phyloP scores from a whole-genome alignment of 176 grass and related monocot species.

The Zoysia pacifica region DNA sequence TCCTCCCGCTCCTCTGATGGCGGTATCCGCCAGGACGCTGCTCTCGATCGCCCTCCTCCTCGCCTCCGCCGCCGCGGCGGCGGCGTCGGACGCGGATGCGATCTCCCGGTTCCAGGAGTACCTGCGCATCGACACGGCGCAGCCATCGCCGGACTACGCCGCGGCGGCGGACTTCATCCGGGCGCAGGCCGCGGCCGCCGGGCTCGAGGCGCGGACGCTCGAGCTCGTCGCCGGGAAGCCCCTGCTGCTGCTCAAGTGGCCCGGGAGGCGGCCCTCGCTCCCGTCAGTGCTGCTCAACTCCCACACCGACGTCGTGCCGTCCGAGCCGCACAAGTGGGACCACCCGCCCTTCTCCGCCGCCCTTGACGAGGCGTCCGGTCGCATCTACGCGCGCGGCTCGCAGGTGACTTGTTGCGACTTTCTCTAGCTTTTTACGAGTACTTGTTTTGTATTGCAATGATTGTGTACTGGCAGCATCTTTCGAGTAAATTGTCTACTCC shows the following conservation, averaged over 20 bases:
- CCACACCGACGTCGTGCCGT: conserved; percentile 94
- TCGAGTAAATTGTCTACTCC: background rate
- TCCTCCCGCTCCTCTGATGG: conserved; percentile 21
- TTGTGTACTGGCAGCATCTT: background rate
- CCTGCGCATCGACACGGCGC: conserved; percentile 93
- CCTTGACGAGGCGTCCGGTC: conserved; percentile 55
- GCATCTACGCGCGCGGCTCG: conserved; percentile 85
- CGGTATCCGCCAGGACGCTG: conserved; percentile 14
- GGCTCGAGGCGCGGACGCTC: conserved; percentile 69
- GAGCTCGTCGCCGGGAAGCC: conserved; percentile 75
- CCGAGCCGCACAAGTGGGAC: conserved; percentile 81
- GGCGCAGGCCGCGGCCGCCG: conserved; percentile 46
- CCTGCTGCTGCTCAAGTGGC: conserved; percentile 77
- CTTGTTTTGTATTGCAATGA: background rate
- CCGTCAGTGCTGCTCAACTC: conserved; percentile 86
- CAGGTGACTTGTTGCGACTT: conserved; percentile 45
- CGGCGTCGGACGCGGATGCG: conserved; percentile 50
- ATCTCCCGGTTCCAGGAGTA: conserved; percentile 93
- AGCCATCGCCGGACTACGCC: conserved; percentile 76
- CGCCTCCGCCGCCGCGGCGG: conserved; percentile 19
- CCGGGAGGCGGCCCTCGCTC: conserved; percentile 58
- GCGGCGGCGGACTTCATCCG: conserved; percentile 62
- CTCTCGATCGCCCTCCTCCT: conserved; percentile 38
- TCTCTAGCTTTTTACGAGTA: background rate
- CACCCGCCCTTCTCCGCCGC: conserved; percentile 83